Conservation (phyloP, 768 basidiomycete species). For the Nidularia sp. region DNA sequence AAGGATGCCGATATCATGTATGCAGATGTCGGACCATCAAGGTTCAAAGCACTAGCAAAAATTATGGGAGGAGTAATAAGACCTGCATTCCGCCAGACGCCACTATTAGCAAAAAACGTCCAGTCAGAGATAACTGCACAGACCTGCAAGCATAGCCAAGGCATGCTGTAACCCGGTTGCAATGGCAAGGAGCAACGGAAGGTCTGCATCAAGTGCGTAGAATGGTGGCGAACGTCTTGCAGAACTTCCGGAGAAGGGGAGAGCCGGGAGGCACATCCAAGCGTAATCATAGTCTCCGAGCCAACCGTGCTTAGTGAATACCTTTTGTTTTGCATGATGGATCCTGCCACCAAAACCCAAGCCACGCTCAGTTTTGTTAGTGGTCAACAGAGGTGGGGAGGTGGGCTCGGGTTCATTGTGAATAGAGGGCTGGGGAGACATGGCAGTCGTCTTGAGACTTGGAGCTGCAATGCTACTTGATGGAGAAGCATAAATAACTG, state of each 20-base stretch:
- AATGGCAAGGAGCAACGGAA: constrained; percentile 71
- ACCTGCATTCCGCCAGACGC: not conserved
- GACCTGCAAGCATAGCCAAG: constrained; percentile 76
- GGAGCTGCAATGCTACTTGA: too few species aligned
- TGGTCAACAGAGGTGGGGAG: too few species aligned
- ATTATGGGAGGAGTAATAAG: constrained; percentile 83
- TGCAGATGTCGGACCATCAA: constrained; percentile 57
- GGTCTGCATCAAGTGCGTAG: constrained; percentile 66
- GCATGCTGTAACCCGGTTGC: constrained; percentile 72
- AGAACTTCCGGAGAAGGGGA: constrained; percentile 46
- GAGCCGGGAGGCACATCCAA: constrained; percentile 64
- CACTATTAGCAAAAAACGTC: not conserved
- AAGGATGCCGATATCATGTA: constrained; percentile 83
- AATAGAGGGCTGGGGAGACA: too few species aligned
- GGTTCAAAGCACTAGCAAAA: constrained; percentile 57
- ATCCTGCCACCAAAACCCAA: too few species aligned
- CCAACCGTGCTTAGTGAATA: constrained; percentile 62
- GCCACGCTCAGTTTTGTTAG: too few species aligned
- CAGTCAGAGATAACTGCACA: not conserved
- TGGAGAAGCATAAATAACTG: too few species aligned
- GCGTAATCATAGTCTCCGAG: constrained; percentile 78
- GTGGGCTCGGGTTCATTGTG: too few species aligned
- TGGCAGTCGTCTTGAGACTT: too few species aligned
- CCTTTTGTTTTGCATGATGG: constrained; percentile 16
- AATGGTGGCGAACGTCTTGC: constrained; percentile 55